Percentiles rank a stretch among this genome's conserved stretches.
phyloP scores from a whole-genome alignment of 768 basidiomycete genomes.

The Tylopilus plumbeoviolaceoides region DNA sequence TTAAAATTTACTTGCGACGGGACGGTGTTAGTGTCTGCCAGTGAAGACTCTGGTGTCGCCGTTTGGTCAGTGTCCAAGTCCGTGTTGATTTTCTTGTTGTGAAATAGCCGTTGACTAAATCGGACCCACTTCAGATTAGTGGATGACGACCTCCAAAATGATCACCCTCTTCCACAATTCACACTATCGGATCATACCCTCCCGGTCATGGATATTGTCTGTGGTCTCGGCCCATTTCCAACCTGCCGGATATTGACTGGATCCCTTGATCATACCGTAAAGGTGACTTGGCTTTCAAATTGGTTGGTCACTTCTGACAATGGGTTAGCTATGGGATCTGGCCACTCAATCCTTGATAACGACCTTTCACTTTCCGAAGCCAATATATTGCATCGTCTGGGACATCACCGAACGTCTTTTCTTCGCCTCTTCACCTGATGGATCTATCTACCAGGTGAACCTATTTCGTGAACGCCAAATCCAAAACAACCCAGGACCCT shows the following conservation, averaged over 20 bases:
- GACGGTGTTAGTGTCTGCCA: constrained; percentile 75
- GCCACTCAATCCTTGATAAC: constrained; percentile 70
- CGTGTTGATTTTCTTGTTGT: constrained; percentile 25
- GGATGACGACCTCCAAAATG: constrained; percentile 69
- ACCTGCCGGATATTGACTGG: constrained; percentile 74
- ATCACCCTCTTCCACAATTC: constrained; percentile 72
- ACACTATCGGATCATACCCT: constrained; percentile 90
- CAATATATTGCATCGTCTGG: constrained; percentile 67
- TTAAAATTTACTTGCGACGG: constrained; percentile 84
- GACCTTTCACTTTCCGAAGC: constrained; percentile 83
- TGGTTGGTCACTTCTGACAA: constrained; percentile 11
- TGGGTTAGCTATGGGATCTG: constrained; percentile 74
- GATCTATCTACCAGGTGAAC: constrained; percentile 76
- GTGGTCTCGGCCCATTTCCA: constrained; percentile 79
- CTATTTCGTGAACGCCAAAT: constrained; percentile 63
- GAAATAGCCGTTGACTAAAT: constrained; percentile 9
- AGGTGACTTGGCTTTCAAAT: constrained; percentile 45
- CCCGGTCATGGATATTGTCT: constrained; percentile 75
- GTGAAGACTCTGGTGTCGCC: constrained; percentile 84
- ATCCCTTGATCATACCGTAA: constrained; percentile 87
- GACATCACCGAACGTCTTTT: constrained; percentile 86
- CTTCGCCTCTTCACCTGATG: constrained; percentile 77
- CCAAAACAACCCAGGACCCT: constrained; percentile 42
- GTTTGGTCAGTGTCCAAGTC: constrained; percentile 90
- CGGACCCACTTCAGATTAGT: constrained; percentile 51